A percentile compares a stretch with the other conserved stretches of the same genome.
These are phyloP conservation scores for Amaranthus hypochondriacus DNA, from an alignment of 148 eudicot genomes.

Conservation along the genomic window DNA sequence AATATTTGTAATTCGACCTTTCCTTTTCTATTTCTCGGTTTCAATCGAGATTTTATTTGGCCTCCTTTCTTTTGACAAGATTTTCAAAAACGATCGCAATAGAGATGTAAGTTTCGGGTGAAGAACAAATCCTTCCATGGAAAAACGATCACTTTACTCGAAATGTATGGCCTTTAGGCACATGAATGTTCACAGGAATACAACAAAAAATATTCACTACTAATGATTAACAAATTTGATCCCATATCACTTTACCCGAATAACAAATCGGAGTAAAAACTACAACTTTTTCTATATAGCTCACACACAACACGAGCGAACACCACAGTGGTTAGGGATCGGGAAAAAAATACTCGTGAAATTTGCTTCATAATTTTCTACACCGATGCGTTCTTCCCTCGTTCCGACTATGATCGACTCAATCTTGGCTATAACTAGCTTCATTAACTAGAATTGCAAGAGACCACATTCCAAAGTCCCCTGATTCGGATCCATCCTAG, in stretches of 20 bases:
- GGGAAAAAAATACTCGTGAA: not conserved
- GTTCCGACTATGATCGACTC: not conserved
- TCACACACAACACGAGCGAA: conserved; percentile 8
- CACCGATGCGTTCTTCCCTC: conserved; percentile 4
- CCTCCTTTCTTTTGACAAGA: too few relatives aligned
- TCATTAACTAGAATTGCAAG: conserved; percentile 16
- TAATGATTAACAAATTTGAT: conserved; percentile 12
- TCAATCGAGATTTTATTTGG: too few relatives aligned
- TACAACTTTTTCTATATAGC: conserved; percentile 10
- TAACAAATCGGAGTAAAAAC: conserved; percentile 1
- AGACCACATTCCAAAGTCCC: conserved; percentile 29
- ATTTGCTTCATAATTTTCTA: conserved; percentile 10
- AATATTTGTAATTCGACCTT: too few relatives aligned
- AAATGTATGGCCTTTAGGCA: too few relatives aligned
- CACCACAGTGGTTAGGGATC: not conserved
- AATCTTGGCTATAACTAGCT: conserved; percentile 11
- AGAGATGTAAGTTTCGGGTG: too few relatives aligned
- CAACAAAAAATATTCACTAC: conserved; percentile 13
- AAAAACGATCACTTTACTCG: too few relatives aligned
- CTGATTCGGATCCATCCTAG: conserved; percentile 23
- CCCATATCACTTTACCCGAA: not conserved
- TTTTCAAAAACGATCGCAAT: too few relatives aligned
- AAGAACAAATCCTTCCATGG: too few relatives aligned
- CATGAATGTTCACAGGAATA: not conserved
- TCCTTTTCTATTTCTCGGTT: too few relatives aligned